phyloP scores from a whole-genome alignment of 2,329 filamentous ascomycete species.

The Venturia carpophila region DNA sequence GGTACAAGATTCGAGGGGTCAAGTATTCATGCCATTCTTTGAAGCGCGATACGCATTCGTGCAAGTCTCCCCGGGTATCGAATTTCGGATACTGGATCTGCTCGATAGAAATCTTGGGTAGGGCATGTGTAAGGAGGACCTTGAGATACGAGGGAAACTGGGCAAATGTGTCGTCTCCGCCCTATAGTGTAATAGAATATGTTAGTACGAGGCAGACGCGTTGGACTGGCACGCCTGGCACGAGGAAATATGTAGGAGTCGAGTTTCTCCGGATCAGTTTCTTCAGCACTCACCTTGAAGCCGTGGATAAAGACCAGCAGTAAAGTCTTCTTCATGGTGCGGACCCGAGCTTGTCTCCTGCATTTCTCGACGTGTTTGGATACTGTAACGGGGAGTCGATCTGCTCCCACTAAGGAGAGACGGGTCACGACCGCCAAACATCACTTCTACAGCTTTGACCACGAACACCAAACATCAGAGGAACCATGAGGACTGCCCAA shows the following conservation, averaged over 20 bases:
- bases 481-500: too few relatives aligned
- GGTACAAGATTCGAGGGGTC: background rate
- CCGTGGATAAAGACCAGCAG: constrained; percentile 80
- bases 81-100: constrained; percentile 70
- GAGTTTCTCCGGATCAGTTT: too few relatives aligned
- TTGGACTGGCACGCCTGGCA: background rate
- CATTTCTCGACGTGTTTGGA: background rate
- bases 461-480: too few relatives aligned
- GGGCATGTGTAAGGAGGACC: constrained; percentile 52
- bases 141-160: constrained; percentile 66
- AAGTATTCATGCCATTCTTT: constrained; percentile 56
- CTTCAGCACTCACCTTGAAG: constrained; percentile 64
- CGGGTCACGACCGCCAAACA: too few relatives aligned
- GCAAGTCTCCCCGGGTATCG: constrained; percentile 71
- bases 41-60: constrained; percentile 63
- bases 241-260: too few relatives aligned
- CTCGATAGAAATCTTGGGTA: constrained; percentile 62
- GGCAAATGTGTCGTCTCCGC: constrained; percentile 70
- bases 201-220: background rate
- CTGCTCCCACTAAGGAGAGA: background rate
- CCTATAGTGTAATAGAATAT: constrained; percentile 37
- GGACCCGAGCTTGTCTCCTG: constrained; percentile 6
- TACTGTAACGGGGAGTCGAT: background rate
- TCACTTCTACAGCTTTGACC: too few relatives aligned
- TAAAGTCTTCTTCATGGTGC: constrained; percentile 64